Evolutionary conservation across 2,329 filamentous ascomycete genomes (phyloP), one percentile per base, ranked within the genome.

Genomic region (Pseudogymnoascus verrucosus): DNA sequence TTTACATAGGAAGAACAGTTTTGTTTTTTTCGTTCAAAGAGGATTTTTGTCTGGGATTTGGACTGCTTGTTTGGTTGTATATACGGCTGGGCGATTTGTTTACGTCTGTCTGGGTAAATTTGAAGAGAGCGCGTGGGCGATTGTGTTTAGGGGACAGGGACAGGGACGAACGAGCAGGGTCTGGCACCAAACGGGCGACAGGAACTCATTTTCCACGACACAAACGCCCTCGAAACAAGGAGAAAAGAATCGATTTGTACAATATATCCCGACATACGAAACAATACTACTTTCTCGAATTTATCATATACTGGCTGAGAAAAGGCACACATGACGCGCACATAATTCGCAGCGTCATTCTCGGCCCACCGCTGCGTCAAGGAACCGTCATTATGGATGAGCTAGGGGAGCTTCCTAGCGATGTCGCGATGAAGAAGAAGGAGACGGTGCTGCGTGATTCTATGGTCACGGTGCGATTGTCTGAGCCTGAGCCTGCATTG

Each of bases 401-500:
- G 19, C 40, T 44, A 44, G 19, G 40, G 19, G 40, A 23, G 40
- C 40, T 44, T 44, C 40, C 40, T 10, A 44, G 16, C 40, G 40
- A 44, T 2, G 40, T 19, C 14, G 40, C 40, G 19, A 44, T 44
- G 40, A 44, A 44, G 19, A 44, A 44, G 19, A 44, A 23, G 40
- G 40, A 44, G 40, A 44, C 19, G 40, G 19, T 67, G 60, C 63
- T 65, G 31, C 82, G 83, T 73, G 88, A 91, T 75, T 91, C 89
- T 19, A 88, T 91, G 87, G 88, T 91, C 54, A 91, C 89, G 6
- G 89, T 91, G 51, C 83, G 88, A 63, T 79, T 91, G 60, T 91
- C 89, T 19, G 88, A 90, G 72, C 40, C 40, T 23, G 40, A 44
- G 16, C 40, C 40, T 23, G 40, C 5, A 44, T 44, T 44, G 40